Evolutionary conservation across 179 eudicot species (phyloP).

Genomic region (Beta corolliflora): DNA sequence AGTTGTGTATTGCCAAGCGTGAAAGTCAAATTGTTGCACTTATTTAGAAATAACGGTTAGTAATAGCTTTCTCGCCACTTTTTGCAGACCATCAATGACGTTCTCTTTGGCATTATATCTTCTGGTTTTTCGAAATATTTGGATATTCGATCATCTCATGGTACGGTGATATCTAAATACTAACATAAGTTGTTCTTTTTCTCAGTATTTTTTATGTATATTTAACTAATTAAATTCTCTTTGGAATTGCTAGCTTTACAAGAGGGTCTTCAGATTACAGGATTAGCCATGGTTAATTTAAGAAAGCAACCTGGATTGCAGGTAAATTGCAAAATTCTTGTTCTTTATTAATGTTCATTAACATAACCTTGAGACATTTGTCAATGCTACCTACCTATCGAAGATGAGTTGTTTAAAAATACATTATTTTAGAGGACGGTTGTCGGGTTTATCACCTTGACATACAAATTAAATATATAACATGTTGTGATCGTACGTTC

Average conservation of each 20-base stretch:
- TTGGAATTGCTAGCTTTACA: constrained; percentile 33
- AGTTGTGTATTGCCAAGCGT: too few relatives aligned
- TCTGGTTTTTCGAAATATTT: constrained; percentile 63
- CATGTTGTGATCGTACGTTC: too few relatives aligned
- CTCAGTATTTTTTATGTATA: neutral
- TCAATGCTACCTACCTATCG: neutral
- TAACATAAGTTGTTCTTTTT: neutral
- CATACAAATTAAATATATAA: too few relatives aligned
- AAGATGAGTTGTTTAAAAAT: neutral
- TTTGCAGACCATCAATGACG: constrained; percentile 74
- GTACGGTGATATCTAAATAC: constrained; percentile 25
- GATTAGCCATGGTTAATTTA: constrained; percentile 68
- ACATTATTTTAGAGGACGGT: too few relatives aligned
- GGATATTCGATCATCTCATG: constrained; percentile 42
- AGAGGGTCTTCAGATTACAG: constrained; percentile 62
- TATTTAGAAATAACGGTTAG: too few relatives aligned
- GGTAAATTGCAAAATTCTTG: constrained; percentile 28
- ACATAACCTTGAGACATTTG: neutral
- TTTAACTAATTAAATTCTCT: neutral
- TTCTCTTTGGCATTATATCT: constrained; percentile 65
- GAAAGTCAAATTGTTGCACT: too few relatives aligned
- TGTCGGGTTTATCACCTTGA: too few relatives aligned
- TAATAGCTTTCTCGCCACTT: neutral
- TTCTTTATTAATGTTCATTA: too few relatives aligned
- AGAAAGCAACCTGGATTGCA: constrained; percentile 59